Evolutionary conservation across 1,284 basidiomycete species (phyloP).

Genomic region (Lentinula novae-zelandiae): DNA sequence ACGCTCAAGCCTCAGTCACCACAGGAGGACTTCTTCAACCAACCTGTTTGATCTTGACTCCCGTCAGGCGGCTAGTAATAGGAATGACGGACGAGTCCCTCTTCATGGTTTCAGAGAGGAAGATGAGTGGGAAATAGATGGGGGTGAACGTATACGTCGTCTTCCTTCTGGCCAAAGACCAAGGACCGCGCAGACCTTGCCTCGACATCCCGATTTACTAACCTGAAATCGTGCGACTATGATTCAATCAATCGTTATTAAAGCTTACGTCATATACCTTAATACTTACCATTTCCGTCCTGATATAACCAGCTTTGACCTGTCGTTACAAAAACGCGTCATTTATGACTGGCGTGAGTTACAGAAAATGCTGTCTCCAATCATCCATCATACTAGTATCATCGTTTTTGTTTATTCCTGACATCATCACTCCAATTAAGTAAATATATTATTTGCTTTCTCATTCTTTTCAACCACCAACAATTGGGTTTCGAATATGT

Average conservation of each 20-base stretch:
- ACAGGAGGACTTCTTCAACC: conserved; percentile 51
- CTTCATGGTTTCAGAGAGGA: conserved; percentile 37
- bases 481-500: not conserved
- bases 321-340: not conserved
- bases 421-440: too few species aligned
- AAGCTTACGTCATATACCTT: not conserved
- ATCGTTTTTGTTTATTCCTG: too few species aligned
- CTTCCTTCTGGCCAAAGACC: conserved; percentile 24
- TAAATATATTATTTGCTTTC: too few species aligned
- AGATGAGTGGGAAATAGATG: conserved; percentile 39
- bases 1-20: conserved; percentile 28
- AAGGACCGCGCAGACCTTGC: not conserved
- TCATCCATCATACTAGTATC: not conserved
- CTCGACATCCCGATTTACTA: not conserved
- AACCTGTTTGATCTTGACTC: conserved; percentile 56
- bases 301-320: not conserved
- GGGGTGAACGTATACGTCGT: conserved; percentile 46
- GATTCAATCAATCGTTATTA: too few species aligned
- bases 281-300: not conserved
- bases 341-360: not conserved
- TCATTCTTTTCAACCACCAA: not conserved
- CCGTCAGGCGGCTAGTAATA: conserved; percentile 57
- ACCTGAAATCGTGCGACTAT: not conserved
- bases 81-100: conserved; percentile 14
- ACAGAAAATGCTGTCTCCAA: not conserved